Percentiles rank a stretch among this genome's conserved stretches.
Evolutionary conservation across 2,329 filamentous ascomycete species (phyloP).

Genomic region (Diaporthe vexans): DNA sequence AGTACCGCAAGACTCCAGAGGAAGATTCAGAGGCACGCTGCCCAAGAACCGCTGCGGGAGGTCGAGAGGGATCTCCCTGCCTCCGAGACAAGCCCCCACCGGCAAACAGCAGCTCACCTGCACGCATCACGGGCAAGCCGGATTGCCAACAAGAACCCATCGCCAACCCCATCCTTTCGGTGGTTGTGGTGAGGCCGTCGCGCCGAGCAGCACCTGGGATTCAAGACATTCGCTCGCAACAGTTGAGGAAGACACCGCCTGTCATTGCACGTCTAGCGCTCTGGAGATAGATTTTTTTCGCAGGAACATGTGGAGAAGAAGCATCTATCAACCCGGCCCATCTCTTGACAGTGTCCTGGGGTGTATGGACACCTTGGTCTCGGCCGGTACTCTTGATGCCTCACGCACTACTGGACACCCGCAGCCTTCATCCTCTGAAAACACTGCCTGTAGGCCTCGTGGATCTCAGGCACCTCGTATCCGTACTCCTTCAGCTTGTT

Average conservation of each 20-base stretch:
- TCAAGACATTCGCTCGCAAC: background rate
- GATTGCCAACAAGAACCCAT: background rate
- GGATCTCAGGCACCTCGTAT: constrained; percentile 71
- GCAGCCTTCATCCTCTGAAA: constrained; percentile 74
- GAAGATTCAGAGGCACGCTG: background rate
- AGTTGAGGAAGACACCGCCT: background rate
- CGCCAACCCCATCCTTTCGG: background rate
- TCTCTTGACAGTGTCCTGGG: background rate
- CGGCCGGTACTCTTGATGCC: background rate
- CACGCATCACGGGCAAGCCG: background rate
- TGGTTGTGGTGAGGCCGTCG: background rate
- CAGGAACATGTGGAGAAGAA: constrained; percentile 6
- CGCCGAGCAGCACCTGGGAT: background rate
- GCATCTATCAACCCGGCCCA: constrained; percentile 7
- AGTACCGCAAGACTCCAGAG: background rate
- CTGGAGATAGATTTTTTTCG: background rate
- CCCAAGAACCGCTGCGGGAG: background rate
- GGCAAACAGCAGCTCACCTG: background rate
- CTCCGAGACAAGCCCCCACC: background rate
- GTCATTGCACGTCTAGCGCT: constrained; percentile 21
- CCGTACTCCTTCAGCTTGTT: constrained; percentile 72
- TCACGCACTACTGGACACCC: constrained; percentile 60
- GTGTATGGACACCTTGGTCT: background rate
- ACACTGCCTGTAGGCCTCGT: constrained; percentile 72
- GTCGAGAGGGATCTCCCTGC: background rate